Evolutionary conservation across 1,284 basidiomycete species (phyloP).

Genomic region (Pseudozyma thailandica): DNA sequence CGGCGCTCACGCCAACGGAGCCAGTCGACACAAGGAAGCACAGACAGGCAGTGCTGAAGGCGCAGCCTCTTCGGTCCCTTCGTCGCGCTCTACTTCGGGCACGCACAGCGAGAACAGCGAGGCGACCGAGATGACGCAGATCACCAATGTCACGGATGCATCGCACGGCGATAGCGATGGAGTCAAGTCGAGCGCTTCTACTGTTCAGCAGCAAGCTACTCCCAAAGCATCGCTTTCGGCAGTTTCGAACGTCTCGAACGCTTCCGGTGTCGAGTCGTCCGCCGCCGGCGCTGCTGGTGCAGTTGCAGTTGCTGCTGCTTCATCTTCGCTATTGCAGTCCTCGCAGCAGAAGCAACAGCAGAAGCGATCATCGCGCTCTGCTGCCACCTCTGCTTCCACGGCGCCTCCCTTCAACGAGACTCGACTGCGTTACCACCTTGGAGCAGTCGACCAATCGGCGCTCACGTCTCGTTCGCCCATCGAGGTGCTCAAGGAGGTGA

Average conservation of each 20-base stretch:
- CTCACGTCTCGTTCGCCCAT: conserved; percentile 85
- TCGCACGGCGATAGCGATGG: conserved; percentile 34
- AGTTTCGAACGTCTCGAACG: conserved; percentile 32
- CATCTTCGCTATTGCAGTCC: conserved; percentile 13
- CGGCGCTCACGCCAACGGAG: conserved; percentile 6
- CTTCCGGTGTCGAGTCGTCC: conserved; percentile 14
- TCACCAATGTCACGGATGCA: conserved; percentile 34
- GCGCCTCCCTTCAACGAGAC: conserved; percentile 70
- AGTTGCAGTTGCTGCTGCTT: not conserved
- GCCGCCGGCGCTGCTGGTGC: not conserved
- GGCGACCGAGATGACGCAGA: conserved; percentile 44
- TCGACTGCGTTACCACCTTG: conserved; percentile 83
- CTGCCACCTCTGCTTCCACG: not conserved
- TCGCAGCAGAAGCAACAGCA: conserved; percentile 18
- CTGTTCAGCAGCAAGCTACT: conserved; percentile 59
- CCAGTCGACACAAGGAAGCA: conserved; percentile 28
- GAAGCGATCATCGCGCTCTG: not conserved
- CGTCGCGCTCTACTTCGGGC: conserved; percentile 63
- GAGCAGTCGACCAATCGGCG: conserved; percentile 90
- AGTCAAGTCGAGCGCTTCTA: conserved; percentile 56
- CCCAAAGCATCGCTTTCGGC: conserved; percentile 52
- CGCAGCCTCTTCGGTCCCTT: conserved; percentile 49
- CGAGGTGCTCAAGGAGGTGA: conserved; percentile 86
- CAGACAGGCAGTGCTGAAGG: conserved; percentile 31
- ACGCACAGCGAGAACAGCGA: conserved; percentile 63